Percentiles rank a stretch among this genome's conserved stretches.
phyloP scores from a whole-genome alignment of 306 rosid genomes.

The Astragalus glycyphyllos region DNA sequence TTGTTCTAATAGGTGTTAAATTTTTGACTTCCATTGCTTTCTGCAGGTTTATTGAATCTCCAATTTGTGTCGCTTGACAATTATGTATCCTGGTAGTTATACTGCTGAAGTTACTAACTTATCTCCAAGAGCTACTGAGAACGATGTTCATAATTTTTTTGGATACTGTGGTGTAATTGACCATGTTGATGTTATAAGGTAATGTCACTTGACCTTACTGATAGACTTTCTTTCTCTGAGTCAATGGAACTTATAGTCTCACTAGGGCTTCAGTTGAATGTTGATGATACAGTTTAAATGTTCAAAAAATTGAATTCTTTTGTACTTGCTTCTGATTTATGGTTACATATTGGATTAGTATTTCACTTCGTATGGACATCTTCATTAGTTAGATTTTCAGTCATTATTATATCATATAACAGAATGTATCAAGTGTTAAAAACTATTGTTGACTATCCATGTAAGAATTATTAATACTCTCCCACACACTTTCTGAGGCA shows the following conservation, averaged over 20 bases:
- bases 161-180: slow-evolving; percentile 79
- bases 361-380: slow-evolving; percentile 24
- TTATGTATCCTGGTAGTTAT: slow-evolving; percentile 74
- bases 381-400: slow-evolving; percentile 12
- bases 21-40: slow-evolving; percentile 38
- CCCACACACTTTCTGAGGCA: no score
- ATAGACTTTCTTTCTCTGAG: slow-evolving; percentile 1
- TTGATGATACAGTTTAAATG: neutral
- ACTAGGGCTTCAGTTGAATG: slow-evolving; percentile 7
- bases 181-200: slow-evolving; percentile 83
- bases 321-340: neutral
- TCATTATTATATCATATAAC: neutral
- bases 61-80: slow-evolving; percentile 38
- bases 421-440: neutral
- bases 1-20: slow-evolving; percentile 32
- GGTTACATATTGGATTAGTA: neutral
- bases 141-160: slow-evolving; percentile 74
- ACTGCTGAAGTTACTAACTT: slow-evolving; percentile 78
- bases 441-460: no score
- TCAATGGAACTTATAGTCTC: neutral
- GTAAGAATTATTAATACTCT: no score
- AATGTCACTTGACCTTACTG: slow-evolving; percentile 37
- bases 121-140: slow-evolving; percentile 77
- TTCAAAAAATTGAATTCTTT: slow-evolving; percentile 14
- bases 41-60: slow-evolving; percentile 48